Percentiles rank a stretch among this genome's conserved stretches.
phyloP scores from a whole-genome alignment of 1,284 basidiomycete genomes.

The Amanita bisporigera region DNA sequence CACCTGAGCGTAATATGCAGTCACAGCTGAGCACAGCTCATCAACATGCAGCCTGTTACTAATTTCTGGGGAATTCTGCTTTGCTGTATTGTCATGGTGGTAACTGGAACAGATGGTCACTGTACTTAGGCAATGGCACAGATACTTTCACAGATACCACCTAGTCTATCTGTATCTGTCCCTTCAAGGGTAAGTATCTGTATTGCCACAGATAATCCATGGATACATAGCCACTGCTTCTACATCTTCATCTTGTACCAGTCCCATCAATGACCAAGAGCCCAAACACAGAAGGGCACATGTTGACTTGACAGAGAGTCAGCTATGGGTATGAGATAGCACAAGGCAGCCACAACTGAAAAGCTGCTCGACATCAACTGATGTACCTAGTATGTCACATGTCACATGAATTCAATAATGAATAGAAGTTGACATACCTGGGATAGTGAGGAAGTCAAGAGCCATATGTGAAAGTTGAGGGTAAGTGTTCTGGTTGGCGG shows the following conservation, averaged over 20 bases:
- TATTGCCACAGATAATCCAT: too few species aligned
- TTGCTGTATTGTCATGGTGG: too few species aligned
- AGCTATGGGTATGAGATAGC: conserved; percentile 5
- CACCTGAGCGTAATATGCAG: too few species aligned
- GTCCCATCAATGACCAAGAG: conserved; percentile 1
- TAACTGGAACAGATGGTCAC: too few species aligned
- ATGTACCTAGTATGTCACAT: conserved; percentile 5
- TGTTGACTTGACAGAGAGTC: conserved; percentile 5
- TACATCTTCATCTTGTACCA: conserved; percentile 3
- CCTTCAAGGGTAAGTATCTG: too few species aligned
- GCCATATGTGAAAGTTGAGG: background rate
- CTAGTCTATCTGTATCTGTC: too few species aligned
- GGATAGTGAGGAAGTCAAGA: background rate
- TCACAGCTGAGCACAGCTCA: too few species aligned
- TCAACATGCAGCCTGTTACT: too few species aligned
- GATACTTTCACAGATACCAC: too few species aligned
- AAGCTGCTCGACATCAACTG: conserved; percentile 6
- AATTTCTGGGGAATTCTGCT: too few species aligned
- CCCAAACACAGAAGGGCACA: conserved; percentile 4
- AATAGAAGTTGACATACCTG: conserved; percentile 4
- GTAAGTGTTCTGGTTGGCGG: background rate
- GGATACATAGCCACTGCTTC: background rate
- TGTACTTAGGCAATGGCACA: too few species aligned
- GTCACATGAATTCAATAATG: background rate
- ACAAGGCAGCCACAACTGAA: conserved; percentile 7